Evolutionary conservation across 2,329 filamentous ascomycete species (phyloP).

Genomic region (Aspergillus sp.): DNA sequence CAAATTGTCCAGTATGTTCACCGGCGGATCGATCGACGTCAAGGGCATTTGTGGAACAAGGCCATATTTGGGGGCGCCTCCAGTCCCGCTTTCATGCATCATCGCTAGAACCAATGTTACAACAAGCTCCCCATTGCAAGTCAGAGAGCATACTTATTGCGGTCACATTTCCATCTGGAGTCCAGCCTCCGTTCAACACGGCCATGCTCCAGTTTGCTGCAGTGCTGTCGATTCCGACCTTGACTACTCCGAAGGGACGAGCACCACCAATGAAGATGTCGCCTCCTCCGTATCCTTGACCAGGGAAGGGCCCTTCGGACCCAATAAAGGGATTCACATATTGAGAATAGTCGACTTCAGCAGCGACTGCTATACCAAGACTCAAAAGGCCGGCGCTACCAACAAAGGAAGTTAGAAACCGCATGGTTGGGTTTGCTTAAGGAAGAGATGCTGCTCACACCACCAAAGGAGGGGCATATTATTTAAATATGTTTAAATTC

Average conservation of each 20-base stretch:
- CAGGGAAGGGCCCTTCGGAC: constrained; percentile 46
- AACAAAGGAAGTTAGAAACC: not conserved
- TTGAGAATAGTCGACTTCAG: constrained; percentile 28
- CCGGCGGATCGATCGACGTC: constrained; percentile 34
- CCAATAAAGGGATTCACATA: constrained; percentile 51
- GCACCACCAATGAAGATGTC: constrained; percentile 48
- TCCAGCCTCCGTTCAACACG: constrained; percentile 44
- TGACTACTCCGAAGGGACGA: constrained; percentile 45
- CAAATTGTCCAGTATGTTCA: constrained; percentile 45
- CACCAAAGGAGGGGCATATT: not conserved
- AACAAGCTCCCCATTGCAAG: not conserved
- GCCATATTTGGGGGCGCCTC: constrained; percentile 44
- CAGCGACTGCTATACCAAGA: not conserved
- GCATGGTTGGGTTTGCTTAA: not conserved
- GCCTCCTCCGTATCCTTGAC: constrained; percentile 40
- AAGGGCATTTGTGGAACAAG: constrained; percentile 37
- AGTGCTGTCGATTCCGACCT: constrained; percentile 43
- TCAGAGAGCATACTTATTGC: constrained; percentile 41
- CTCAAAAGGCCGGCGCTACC: not conserved
- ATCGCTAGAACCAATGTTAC: constrained; percentile 20
- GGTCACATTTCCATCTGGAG: constrained; percentile 51
- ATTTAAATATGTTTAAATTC: not conserved
- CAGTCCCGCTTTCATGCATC: constrained; percentile 53
- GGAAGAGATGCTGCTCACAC: not conserved
- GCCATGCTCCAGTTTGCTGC: constrained; percentile 37